Evolutionary conservation across 331 rosid genomes (phyloP).

Genomic region (Erythrophleum ivorense): DNA sequence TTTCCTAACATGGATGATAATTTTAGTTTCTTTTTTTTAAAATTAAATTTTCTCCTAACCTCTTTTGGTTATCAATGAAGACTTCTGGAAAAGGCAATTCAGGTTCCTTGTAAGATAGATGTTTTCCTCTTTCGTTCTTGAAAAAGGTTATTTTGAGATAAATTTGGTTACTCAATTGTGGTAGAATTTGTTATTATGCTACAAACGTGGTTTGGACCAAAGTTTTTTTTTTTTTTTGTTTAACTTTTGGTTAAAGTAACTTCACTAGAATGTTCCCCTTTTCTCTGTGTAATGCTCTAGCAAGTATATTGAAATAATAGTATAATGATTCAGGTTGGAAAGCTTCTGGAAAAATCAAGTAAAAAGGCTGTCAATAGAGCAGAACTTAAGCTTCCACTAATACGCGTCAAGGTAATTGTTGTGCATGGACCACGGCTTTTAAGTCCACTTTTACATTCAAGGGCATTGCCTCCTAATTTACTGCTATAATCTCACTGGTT

Average conservation of each 20-base stretch:
- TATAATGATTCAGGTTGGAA: constrained; percentile 63
- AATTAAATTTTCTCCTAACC: constrained; percentile 4
- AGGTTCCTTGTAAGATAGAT: constrained; percentile 16
- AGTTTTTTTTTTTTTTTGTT: neutral
- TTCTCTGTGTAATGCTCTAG: constrained; percentile 32
- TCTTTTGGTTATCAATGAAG: constrained; percentile 15
- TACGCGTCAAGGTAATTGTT: constrained; percentile 85
- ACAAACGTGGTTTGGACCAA: constrained; percentile 28
- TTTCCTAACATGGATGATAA: constrained; percentile 25
- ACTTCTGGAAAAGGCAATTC: constrained; percentile 21
- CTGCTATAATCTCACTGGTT: constrained; percentile 32
- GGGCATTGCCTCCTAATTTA: constrained; percentile 24
- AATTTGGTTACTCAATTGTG: constrained; percentile 1
- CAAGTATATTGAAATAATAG: constrained; percentile 35
- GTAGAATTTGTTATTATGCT: constrained; percentile 25
- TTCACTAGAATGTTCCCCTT: neutral
- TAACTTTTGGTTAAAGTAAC: constrained; percentile 11
- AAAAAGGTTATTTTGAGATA: constrained; percentile 15
- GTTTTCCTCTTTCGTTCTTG: constrained; percentile 26
- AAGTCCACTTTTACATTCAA: constrained; percentile 20
- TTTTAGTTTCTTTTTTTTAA: neutral
- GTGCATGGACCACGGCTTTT: neutral
- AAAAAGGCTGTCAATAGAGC: constrained; percentile 61
- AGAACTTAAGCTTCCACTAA: constrained; percentile 85
- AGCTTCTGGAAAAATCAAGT: constrained; percentile 71